Evolutionary conservation across 2,329 filamentous ascomycete species (phyloP).

Genomic region (Botrytis fabae): DNA sequence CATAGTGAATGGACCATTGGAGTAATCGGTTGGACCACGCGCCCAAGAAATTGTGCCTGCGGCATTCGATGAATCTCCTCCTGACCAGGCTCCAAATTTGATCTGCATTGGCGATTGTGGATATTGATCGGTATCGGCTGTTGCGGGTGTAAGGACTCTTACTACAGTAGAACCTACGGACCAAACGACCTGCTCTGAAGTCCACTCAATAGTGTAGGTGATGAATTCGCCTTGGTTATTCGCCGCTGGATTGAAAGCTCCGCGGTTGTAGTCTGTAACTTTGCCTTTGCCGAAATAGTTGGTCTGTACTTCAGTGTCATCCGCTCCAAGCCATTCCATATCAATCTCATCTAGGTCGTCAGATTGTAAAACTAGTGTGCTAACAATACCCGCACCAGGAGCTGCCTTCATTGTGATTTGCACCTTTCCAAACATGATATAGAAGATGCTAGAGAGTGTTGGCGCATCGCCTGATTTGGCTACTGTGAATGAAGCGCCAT

Average conservation of each 20-base stretch:
- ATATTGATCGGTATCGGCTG: slow-evolving; percentile 74
- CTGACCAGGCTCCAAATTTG: slow-evolving; percentile 89
- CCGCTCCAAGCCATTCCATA: slow-evolving; percentile 89
- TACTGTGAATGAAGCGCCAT: slow-evolving; percentile 83
- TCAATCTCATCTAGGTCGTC: slow-evolving; percentile 95
- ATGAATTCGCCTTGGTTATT: slow-evolving; percentile 74
- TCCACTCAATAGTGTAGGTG: slow-evolving; percentile 94
- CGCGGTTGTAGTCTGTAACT: slow-evolving; percentile 82
- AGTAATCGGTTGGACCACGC: slow-evolving; percentile 80
- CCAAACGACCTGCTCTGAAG: slow-evolving; percentile 80
- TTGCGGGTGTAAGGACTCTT: slow-evolving; percentile 68
- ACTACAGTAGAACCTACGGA: slow-evolving; percentile 76
- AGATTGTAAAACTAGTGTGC: slow-evolving; percentile 85
- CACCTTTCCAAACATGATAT: slow-evolving; percentile 98
- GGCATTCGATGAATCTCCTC: slow-evolving; percentile 75
- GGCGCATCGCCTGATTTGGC: slow-evolving; percentile 77
- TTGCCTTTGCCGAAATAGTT: slow-evolving; percentile 97
- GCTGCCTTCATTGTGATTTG: slow-evolving; percentile 84
- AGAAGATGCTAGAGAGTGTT: slow-evolving; percentile 85
- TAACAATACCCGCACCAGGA: slow-evolving; percentile 88
- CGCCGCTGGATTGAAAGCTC: slow-evolving; percentile 69
- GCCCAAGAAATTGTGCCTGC: slow-evolving; percentile 89
- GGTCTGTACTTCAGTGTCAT: slow-evolving; percentile 77
- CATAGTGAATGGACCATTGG: slow-evolving; percentile 83
- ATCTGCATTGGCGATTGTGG: slow-evolving; percentile 95